Evolutionary conservation across 345 rosid genomes (phyloP).

Genomic region (Rubroshorea leprosula): DNA sequence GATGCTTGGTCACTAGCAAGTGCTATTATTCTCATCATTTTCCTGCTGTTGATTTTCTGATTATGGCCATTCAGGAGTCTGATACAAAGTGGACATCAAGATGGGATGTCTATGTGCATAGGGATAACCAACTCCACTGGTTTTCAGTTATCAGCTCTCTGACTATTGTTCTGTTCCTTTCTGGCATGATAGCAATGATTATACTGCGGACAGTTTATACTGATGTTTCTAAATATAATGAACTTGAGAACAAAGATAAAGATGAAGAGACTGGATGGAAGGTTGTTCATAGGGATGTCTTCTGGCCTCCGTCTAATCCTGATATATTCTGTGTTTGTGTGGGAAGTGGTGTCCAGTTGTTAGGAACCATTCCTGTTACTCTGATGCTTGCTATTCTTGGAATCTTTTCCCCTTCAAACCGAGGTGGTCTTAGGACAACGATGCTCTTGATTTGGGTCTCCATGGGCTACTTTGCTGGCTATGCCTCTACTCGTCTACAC

Average conservation of each 20-base stretch:
- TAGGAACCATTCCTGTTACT: conserved; percentile 66
- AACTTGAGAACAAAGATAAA: conserved; percentile 74
- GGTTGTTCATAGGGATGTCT: conserved; percentile 2
- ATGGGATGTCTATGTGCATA: conserved; percentile 84
- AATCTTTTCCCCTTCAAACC: conserved; percentile 69
- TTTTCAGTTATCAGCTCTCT: conserved; percentile 72
- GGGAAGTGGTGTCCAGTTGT: conserved; percentile 72
- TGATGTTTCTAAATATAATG: conserved; percentile 73
- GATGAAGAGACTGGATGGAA: conserved; percentile 66
- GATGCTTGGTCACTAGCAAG: no score
- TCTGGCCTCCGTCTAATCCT: conserved; percentile 7
- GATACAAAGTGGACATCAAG: conserved; percentile 85
- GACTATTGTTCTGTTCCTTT: conserved; percentile 77
- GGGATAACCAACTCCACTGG: conserved; percentile 79
- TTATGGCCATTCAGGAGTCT: conserved; percentile 72
- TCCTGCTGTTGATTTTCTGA: conserved; percentile 11
- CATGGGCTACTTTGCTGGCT: conserved; percentile 78
- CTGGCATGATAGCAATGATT: conserved; percentile 86
- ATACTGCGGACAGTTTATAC: conserved; percentile 76
- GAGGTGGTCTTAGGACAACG: conserved; percentile 85
- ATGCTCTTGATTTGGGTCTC: conserved; percentile 79
- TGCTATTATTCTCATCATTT: no score
- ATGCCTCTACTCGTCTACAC: conserved; percentile 53
- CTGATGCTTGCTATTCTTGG: conserved; percentile 72
- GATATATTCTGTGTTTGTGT: conserved; percentile 42